phyloP scores from a whole-genome alignment of 1,284 basidiomycete species.

The Pyrrhoderma lamaoense region DNA sequence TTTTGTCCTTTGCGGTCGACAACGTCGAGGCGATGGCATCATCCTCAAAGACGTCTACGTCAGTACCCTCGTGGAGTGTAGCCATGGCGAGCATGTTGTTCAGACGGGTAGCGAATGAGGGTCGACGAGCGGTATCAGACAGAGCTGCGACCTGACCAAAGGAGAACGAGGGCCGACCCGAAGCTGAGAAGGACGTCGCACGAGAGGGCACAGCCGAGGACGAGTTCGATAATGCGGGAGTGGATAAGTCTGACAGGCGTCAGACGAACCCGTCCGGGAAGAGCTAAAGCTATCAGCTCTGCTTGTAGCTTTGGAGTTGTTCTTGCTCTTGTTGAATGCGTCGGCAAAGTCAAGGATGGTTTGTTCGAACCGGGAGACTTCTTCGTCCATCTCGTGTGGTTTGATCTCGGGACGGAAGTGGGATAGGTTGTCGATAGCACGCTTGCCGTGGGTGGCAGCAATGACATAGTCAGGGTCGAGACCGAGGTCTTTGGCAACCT shows the following conservation, averaged over 20 bases:
- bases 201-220: conserved; percentile 32
- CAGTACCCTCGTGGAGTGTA: conserved; percentile 32
- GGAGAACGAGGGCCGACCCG: conserved; percentile 21
- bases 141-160: background rate
- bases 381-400: conserved; percentile 57
- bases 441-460: conserved; percentile 70
- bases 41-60: conserved; percentile 33
- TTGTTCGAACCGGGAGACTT: conserved; percentile 62
- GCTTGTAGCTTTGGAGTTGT: conserved; percentile 20
- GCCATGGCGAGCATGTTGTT: conserved; percentile 41
- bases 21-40: conserved; percentile 25
- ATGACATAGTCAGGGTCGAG: conserved; percentile 60
- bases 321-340: conserved; percentile 35
- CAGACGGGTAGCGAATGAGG: conserved; percentile 44
- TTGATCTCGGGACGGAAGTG: conserved; percentile 53
- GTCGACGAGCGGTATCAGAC: conserved; percentile 37
- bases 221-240: conserved; percentile 34
- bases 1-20: conserved; percentile 18
- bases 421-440: conserved; percentile 57
- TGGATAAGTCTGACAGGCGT: conserved; percentile 29
- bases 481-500: conserved; percentile 63
- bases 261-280: conserved; percentile 23
- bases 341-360: conserved; percentile 70
- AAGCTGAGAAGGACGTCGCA: conserved; percentile 24
- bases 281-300: conserved; percentile 20